phyloP scores from a whole-genome alignment of 805 yeast species.

The Maudiozyma turicensis region DNA sequence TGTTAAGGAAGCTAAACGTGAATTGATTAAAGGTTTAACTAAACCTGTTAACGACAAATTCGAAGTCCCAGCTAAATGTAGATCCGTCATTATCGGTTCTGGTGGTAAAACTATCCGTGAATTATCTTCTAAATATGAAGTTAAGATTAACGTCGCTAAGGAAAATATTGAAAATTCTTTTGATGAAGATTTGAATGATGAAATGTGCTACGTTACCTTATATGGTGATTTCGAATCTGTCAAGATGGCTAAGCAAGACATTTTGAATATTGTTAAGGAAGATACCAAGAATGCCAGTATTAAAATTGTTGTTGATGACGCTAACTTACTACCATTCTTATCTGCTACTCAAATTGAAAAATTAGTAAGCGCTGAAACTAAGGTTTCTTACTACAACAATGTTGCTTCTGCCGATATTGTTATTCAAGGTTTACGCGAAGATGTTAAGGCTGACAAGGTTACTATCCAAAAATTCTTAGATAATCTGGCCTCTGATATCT shows the following conservation, averaged over 20 bases:
- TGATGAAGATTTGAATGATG: slow-evolving; percentile 51
- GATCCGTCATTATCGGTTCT: slow-evolving; percentile 77
- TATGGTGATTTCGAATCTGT: slow-evolving; percentile 85
- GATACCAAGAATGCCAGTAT: slow-evolving; percentile 52
- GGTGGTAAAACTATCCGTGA: slow-evolving; percentile 78
- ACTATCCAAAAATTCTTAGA: slow-evolving; percentile 38
- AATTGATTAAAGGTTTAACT: slow-evolving; percentile 64
- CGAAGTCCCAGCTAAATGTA: slow-evolving; percentile 63
- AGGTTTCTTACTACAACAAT: slow-evolving; percentile 14
- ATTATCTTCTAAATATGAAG: slow-evolving; percentile 59
- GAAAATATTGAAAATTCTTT: slow-evolving; percentile 30
- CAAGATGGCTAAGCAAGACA: slow-evolving; percentile 57
- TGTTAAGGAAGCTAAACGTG: slow-evolving; percentile 63
- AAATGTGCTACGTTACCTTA: slow-evolving; percentile 49
- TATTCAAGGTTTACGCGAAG: slow-evolving; percentile 64
- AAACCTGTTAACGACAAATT: slow-evolving; percentile 57
- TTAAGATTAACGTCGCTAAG: slow-evolving; percentile 52
- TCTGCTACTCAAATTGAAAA: slow-evolving; percentile 12
- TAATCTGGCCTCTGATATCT: slow-evolving; percentile 36
- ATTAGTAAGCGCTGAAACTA: slow-evolving; percentile 16
- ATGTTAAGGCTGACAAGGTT: slow-evolving; percentile 46
- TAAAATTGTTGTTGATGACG: slow-evolving; percentile 37
- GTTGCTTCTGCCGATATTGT: slow-evolving; percentile 33
- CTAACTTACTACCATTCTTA: slow-evolving; percentile 28
- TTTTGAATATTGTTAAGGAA: slow-evolving; percentile 63